Percentiles rank a stretch among this genome's conserved stretches.
phyloP scores from a whole-genome alignment of 805 yeast species.

The Zygoascus biomembranicola region DNA sequence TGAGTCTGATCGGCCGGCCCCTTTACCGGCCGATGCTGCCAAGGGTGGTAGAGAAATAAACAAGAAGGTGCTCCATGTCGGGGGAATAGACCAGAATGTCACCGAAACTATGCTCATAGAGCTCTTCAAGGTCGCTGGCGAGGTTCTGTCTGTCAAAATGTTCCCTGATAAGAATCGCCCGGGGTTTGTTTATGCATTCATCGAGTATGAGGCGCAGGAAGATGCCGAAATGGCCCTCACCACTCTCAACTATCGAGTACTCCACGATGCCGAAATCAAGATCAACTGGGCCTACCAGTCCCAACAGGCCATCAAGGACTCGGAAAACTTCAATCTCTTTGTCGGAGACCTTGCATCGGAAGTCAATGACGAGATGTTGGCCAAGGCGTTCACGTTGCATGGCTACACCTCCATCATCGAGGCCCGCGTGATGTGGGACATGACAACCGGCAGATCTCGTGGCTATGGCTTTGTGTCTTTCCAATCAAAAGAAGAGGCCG shows the following conservation, averaged over 20 bases:
- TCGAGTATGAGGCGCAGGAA: conserved; percentile 54
- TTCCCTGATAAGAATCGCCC: conserved; percentile 63
- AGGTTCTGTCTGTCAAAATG: conserved; percentile 57
- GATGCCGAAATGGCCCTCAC: conserved; percentile 58
- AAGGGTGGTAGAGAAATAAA: conserved; percentile 80
- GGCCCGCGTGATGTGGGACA: conserved; percentile 96
- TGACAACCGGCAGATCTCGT: conserved; percentile 84
- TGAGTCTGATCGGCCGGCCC: background rate
- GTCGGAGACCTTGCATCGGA: conserved; percentile 83
- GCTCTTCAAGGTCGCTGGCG: conserved; percentile 33
- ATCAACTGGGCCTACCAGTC: conserved; percentile 83
- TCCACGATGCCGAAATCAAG: conserved; percentile 47
- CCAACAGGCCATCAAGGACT: conserved; percentile 48
- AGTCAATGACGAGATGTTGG: conserved; percentile 67
- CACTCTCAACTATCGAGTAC: conserved; percentile 46
- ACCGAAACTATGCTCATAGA: conserved; percentile 56
- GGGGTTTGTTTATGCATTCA: conserved; percentile 75
- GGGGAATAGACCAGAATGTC: conserved; percentile 58
- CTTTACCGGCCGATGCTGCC: conserved; percentile 37
- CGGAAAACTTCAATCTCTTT: conserved; percentile 58
- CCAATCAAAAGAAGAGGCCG: conserved; percentile 58
- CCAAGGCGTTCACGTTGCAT: conserved; percentile 47
- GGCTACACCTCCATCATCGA: conserved; percentile 52
- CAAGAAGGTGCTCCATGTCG: conserved; percentile 65
- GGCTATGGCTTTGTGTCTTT: conserved; percentile 90